Conservation (phyloP, 169 alveolate species). For the Cryptosporidium xiaoi region DNA sequence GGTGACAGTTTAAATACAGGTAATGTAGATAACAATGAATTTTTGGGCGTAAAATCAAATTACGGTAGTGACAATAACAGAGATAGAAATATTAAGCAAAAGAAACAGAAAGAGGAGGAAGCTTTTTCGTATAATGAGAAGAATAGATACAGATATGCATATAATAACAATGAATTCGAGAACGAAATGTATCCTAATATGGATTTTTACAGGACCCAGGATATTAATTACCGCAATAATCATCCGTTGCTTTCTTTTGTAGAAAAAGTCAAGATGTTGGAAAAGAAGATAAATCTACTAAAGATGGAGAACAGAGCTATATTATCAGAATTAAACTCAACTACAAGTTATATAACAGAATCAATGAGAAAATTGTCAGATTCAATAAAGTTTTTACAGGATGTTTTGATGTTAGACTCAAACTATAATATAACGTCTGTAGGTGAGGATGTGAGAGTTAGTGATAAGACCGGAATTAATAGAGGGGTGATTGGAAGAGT, state of each 20-base stretch:
- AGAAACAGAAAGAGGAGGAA: neutral
- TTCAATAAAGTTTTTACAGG: constrained; percentile 50
- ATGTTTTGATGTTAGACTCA: constrained; percentile 32
- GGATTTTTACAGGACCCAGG: neutral
- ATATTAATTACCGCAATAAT: neutral
- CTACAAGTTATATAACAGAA: neutral
- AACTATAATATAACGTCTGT: constrained; percentile 12
- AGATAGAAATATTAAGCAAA: neutral
- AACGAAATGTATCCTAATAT: neutral
- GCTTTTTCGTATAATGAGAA: neutral
- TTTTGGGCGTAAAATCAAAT: neutral
- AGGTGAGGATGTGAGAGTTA: neutral
- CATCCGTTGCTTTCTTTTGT: constrained; percentile 59
- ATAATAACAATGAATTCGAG: constrained; percentile 1
- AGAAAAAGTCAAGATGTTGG: constrained; percentile 46
- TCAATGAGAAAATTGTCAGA: constrained; percentile 17
- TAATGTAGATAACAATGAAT: neutral
- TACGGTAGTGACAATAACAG: neutral
- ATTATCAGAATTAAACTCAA: constrained; percentile 4
- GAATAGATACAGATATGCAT: too few relatives aligned
- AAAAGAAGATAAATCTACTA: constrained; percentile 17
- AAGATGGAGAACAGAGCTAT: constrained; percentile 14
- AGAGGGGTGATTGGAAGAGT: neutral
- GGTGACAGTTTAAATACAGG: neutral
- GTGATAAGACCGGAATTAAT: neutral